phyloP scores from a whole-genome alignment of 768 basidiomycete genomes.

The Pluteus cervinus region DNA sequence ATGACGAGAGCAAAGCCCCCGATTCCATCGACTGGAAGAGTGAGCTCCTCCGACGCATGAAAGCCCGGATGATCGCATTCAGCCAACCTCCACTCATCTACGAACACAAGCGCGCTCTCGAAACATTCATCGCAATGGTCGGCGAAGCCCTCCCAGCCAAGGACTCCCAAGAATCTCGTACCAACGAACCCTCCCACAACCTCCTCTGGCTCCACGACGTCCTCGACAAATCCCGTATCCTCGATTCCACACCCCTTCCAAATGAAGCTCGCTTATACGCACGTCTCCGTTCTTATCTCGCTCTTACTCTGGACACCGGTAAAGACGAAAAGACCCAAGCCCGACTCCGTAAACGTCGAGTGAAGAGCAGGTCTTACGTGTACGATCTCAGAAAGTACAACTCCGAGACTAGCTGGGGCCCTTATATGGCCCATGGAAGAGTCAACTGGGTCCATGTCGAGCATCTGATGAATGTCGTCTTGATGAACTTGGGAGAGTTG shows the following conservation, averaged over 20 bases:
- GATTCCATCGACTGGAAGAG: slow-evolving; percentile 23
- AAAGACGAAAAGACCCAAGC: slow-evolving; percentile 19
- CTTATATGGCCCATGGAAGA: slow-evolving; percentile 34
- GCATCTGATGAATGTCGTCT: slow-evolving; percentile 48
- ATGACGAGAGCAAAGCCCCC: too few species aligned
- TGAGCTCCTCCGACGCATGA: slow-evolving; percentile 34
- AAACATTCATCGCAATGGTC: slow-evolving; percentile 35
- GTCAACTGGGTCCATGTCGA: slow-evolving; percentile 65
- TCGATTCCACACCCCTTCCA: slow-evolving; percentile 15
- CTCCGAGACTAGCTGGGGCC: slow-evolving; percentile 49
- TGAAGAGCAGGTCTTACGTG: slow-evolving; percentile 47
- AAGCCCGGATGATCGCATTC: slow-evolving; percentile 26
- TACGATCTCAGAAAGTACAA: slow-evolving; percentile 63
- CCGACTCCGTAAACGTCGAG: slow-evolving; percentile 30
- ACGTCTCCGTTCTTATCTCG: slow-evolving; percentile 43
- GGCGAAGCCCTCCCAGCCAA: slow-evolving; percentile 25
- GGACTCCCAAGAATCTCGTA: slow-evolving; percentile 10
- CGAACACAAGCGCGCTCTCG: slow-evolving; percentile 28
- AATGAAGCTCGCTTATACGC: slow-evolving; percentile 27
- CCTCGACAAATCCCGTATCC: slow-evolving; percentile 32
- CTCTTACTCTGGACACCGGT: slow-evolving; percentile 33
- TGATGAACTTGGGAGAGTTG: slow-evolving; percentile 45
- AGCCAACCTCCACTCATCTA: slow-evolving; percentile 11
- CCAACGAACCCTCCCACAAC: slow-evolving; percentile 27
- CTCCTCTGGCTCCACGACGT: slow-evolving; percentile 40